These are phyloP conservation scores for Clonostachys chloroleuca DNA, from an alignment of 2,329 filamentous ascomycete genomes.

Conservation along the genomic window DNA sequence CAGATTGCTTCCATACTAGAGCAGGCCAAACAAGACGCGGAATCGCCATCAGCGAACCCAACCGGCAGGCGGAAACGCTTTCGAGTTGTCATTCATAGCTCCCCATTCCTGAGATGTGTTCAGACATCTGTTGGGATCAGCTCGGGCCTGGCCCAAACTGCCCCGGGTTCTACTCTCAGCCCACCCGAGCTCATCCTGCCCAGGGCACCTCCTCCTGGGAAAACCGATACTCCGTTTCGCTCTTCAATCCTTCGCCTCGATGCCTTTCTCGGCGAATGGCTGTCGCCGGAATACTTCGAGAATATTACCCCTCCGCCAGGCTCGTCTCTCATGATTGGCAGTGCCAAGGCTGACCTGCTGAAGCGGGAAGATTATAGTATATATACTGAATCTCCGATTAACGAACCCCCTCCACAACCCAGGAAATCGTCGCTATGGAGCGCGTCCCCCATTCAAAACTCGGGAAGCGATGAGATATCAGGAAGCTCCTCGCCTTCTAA, in stretches of 20 bases:
- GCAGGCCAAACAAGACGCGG: slow-evolving; percentile 42
- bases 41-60: slow-evolving; percentile 6
- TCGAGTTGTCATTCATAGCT: slow-evolving; percentile 83
- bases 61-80: slow-evolving; percentile 51
- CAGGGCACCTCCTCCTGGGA: slow-evolving; percentile 15
- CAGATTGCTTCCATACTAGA: slow-evolving; percentile 73
- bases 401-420: slow-evolving; percentile 9
- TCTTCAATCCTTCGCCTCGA: slow-evolving; percentile 75
- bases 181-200: slow-evolving; percentile 27
- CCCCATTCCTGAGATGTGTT: slow-evolving; percentile 89
- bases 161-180: slow-evolving; percentile 21
- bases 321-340: slow-evolving; percentile 81
- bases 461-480: background rate
- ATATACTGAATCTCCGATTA: slow-evolving; percentile 23
- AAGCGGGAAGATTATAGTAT: slow-evolving; percentile 65
- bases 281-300: slow-evolving; percentile 90
- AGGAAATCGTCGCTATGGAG: slow-evolving; percentile 23
- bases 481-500: slow-evolving; percentile 5
- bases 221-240: slow-evolving; percentile 27
- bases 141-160: slow-evolving; percentile 69
- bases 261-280: slow-evolving; percentile 92
- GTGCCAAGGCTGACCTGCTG: slow-evolving; percentile 83
- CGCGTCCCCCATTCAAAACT: slow-evolving; percentile 14
- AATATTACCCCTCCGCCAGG: slow-evolving; percentile 84
- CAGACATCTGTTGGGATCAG: slow-evolving; percentile 89